Conservation (phyloP, 108 stramenopile genomes). For the Pinguiococcus pyrenoidosus region DNA sequence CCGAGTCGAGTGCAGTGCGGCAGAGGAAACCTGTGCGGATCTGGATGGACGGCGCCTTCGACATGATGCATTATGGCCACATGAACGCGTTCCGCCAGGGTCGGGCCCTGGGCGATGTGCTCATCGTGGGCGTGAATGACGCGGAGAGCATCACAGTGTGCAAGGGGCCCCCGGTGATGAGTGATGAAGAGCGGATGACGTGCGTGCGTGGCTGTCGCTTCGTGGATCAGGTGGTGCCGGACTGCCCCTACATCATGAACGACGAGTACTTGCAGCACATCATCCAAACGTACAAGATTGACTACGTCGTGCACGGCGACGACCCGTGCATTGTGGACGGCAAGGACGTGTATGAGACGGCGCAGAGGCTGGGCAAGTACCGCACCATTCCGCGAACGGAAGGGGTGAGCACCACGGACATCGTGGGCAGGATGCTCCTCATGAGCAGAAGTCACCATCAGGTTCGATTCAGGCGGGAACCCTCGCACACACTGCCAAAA, state of each 20-base stretch:
- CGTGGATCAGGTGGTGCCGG: constrained; percentile 89
- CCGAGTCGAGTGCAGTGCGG: too few species aligned
- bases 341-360: constrained; percentile 43
- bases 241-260: constrained; percentile 92
- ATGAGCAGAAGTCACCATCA: constrained; percentile 79
- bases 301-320: constrained; percentile 65
- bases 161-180: constrained; percentile 84
- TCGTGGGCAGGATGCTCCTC: constrained; percentile 93
- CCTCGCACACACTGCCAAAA: too few species aligned
- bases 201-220: constrained; percentile 92
- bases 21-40: constrained; percentile 38
- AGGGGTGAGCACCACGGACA: constrained; percentile 95
- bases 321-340: constrained; percentile 85
- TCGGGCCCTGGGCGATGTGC: constrained; percentile 72
- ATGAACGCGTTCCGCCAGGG: constrained; percentile 98
- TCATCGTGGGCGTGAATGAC: constrained; percentile 94
- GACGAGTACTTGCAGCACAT: constrained; percentile 78
- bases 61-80: constrained; percentile 94
- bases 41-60: constrained; percentile 96
- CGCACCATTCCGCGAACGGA: constrained; percentile 90
- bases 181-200: constrained; percentile 73
- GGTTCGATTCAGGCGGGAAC: constrained; percentile 3
- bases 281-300: constrained; percentile 42
- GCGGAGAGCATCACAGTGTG: constrained; percentile 77
- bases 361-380: constrained; percentile 36